Base-by-base conservation (phyloP, 164 flowering plant genomes). In the Vitis amurensis region DNA sequence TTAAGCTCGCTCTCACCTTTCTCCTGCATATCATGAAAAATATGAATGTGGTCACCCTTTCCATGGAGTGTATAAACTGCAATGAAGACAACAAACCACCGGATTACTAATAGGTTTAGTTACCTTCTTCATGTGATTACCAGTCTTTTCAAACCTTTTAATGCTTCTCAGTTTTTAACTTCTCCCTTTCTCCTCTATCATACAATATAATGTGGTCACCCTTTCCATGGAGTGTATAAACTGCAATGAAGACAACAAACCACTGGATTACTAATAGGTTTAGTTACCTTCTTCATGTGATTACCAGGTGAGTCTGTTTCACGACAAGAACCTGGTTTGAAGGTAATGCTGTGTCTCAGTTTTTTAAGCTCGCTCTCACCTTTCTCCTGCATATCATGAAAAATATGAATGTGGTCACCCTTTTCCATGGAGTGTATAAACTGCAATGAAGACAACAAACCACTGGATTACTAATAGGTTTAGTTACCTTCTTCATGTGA, bases 331-430 rank as follows among this genome's bases (percentile, higher is more conserved):
- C 81, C 79, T 31, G 80, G 76, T 71, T 79, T 81, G 59, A 75
- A 81, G 44, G 74, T 67, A 57, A 70, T 44, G 63, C 84, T 81
- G 51, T 72, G 79, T 16, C 67, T 74, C 61, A 77, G 23, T 65
- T 72, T 80, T 56, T 53, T 79, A 49, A 63, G 67, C 44, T 72
- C 77, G 30, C 15, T 59, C 53, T 75, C 77, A 56, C 74, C 76
- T 80, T 17, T 17, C 66, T 72, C 86, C 91, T 86, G 86, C 78
- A 68, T 5, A 51, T 72, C 15, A 68, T 10, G 53, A 17, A 52
- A 61, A 51, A 64, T 0, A 9, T 1, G n/a, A 60, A n/a, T 6
- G 17, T 17, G 17, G 15, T 50, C 29, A 23, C 47, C 61, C 17
- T 17, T 37, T 37, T 37, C 44, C 44, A 37, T 37, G 4, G 44